Percentiles rank a stretch among this genome's conserved stretches.
Evolutionary conservation across 257 asterid species (phyloP).

Genomic region (Rhazya stricta): DNA sequence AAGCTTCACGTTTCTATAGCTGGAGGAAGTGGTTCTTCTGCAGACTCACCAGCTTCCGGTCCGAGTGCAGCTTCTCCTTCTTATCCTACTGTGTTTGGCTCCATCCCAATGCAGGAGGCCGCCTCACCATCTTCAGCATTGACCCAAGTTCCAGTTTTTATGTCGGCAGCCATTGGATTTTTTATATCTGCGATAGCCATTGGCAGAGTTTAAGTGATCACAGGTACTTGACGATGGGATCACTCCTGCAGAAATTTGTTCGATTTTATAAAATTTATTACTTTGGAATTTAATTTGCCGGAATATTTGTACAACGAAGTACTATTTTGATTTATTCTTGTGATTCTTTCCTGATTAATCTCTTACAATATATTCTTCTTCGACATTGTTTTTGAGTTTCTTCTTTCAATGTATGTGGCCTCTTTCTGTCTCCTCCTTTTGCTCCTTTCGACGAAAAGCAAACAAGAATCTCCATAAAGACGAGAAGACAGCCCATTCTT

Average conservation of each 20-base stretch:
- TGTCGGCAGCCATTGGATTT: conserved; percentile 22
- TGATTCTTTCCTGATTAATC: background rate
- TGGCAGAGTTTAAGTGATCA: conserved; percentile 3
- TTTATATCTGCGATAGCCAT: background rate
- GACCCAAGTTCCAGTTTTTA: conserved; percentile 21
- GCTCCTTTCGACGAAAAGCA: background rate
- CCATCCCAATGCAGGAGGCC: conserved; percentile 51
- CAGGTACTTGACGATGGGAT: background rate
- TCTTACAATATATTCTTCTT: too few relatives aligned
- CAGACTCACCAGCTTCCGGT: conserved; percentile 38
- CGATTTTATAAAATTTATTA: too few relatives aligned
- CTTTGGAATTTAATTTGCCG: background rate
- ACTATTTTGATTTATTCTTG: background rate
- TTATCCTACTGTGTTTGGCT: conserved; percentile 35
- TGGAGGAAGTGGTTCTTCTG: conserved; percentile 54
- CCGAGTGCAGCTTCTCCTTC: conserved; percentile 68
- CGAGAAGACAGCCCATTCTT: background rate
- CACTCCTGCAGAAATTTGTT: background rate
- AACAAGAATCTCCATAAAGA: background rate
- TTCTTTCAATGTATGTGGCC: background rate
- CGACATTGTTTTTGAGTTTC: background rate
- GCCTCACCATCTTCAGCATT: conserved; percentile 31
- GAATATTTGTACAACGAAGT: background rate
- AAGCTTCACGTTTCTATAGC: conserved; percentile 62
- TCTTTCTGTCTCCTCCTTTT: background rate